Conservation (phyloP, 2,329 filamentous ascomycete genomes). For the Botrytis elliptica region DNA sequence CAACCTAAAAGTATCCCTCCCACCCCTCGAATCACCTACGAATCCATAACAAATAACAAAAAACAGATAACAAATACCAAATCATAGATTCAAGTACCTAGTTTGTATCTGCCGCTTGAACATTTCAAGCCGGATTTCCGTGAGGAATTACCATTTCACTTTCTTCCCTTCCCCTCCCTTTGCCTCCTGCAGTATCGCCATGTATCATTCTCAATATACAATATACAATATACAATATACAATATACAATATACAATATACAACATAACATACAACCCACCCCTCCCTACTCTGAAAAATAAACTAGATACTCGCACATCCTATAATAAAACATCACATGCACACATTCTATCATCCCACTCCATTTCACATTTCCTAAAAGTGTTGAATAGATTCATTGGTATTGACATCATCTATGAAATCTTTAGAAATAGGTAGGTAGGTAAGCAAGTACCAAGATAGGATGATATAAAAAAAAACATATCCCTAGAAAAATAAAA, state of each 20-base stretch:
- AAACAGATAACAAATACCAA: no score
- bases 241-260: background rate
- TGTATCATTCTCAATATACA: background rate
- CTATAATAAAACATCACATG: background rate
- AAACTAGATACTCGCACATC: background rate
- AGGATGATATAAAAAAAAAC: background rate
- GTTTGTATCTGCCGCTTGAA: background rate
- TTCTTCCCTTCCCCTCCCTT: background rate
- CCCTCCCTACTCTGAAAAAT: background rate
- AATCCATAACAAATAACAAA: no score
- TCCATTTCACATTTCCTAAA: background rate
- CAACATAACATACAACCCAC: background rate
- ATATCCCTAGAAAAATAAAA: background rate
- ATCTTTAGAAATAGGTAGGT: background rate
- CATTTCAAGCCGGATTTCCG: background rate
- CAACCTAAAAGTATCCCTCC: no score
- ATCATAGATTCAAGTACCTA: no score
- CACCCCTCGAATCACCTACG: no score
- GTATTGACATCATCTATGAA: background rate
- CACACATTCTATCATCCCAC: background rate
- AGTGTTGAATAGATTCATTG: background rate
- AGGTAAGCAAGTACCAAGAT: background rate
- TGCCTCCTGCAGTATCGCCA: background rate
- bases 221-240: background rate
- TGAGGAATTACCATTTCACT: background rate